Conservation (phyloP, 2,329 filamentous ascomycete species). For the Trichocomaceae sp. region DNA sequence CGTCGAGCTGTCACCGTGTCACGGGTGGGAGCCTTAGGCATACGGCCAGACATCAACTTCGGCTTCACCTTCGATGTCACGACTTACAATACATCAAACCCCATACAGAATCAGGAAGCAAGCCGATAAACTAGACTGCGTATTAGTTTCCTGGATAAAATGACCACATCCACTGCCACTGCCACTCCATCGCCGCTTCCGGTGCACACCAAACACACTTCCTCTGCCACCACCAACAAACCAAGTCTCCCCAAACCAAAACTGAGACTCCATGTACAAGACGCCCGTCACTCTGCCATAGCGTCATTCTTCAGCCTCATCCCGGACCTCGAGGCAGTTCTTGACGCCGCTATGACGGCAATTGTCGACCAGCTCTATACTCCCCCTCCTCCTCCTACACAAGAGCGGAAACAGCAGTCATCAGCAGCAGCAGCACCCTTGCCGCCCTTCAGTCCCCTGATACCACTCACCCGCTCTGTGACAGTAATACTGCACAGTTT, state of each 20-base stretch:
- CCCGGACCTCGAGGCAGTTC: conserved; percentile 52
- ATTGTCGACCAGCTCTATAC: conserved; percentile 70
- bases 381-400: conserved; percentile 19
- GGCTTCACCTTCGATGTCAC: too few relatives aligned
- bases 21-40: neutral
- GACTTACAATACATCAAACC: too few relatives aligned
- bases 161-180: neutral
- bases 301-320: conserved; percentile 61
- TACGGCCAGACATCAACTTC: neutral
- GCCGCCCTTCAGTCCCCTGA: conserved; percentile 26
- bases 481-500: conserved; percentile 75
- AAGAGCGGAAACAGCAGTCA: neutral
- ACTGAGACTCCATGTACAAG: conserved; percentile 25
- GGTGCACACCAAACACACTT: neutral
- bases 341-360: conserved; percentile 57
- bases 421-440: neutral
- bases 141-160: neutral
- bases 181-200: conserved; percentile 9
- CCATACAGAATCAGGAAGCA: neutral
- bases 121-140: neutral
- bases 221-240: neutral
- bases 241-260: conserved; percentile 10
- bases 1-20: neutral
- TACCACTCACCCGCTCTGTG: conserved; percentile 70
- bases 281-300: conserved; percentile 52